Conservation (phyloP, 2,329 filamentous ascomycete genomes). For the Leptographium lundbergii region DNA sequence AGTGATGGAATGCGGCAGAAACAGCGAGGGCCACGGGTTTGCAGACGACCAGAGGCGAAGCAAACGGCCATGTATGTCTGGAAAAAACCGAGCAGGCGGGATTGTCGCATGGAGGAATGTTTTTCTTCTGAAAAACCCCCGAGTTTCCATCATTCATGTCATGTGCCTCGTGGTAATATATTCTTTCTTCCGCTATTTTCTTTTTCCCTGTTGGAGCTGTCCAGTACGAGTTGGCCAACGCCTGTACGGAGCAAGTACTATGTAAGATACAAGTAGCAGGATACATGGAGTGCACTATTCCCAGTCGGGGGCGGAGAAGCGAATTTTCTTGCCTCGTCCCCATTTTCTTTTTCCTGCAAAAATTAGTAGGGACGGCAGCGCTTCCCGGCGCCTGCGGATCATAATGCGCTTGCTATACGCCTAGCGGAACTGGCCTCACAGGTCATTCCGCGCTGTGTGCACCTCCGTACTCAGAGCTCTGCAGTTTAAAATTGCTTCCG, state of each 20-base stretch:
- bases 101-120: not conserved
- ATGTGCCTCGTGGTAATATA: not conserved
- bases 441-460: not conserved
- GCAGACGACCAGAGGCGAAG: not conserved
- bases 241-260: not conserved
- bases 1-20: not conserved
- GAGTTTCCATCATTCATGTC: not conserved
- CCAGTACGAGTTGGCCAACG: not conserved
- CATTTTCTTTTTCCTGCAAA: slow-evolving; percentile 1
- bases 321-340: not conserved
- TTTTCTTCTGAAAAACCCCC: not conserved
- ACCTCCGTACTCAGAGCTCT: not conserved
- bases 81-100: not conserved
- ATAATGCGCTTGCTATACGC: not conserved
- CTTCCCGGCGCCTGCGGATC: not conserved
- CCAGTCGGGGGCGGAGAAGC: slow-evolving; percentile 9
- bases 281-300: slow-evolving; percentile 1
- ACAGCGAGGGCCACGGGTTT: not conserved
- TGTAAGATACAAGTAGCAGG: too few relatives aligned
- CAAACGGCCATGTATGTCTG: not conserved
- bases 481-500: not conserved
- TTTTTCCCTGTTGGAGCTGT: not conserved
- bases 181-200: not conserved
- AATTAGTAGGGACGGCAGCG: not conserved
- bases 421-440: not conserved